Base-by-base conservation (phyloP, 2,329 filamentous ascomycete species). In the Aquanectria penicillioides region DNA sequence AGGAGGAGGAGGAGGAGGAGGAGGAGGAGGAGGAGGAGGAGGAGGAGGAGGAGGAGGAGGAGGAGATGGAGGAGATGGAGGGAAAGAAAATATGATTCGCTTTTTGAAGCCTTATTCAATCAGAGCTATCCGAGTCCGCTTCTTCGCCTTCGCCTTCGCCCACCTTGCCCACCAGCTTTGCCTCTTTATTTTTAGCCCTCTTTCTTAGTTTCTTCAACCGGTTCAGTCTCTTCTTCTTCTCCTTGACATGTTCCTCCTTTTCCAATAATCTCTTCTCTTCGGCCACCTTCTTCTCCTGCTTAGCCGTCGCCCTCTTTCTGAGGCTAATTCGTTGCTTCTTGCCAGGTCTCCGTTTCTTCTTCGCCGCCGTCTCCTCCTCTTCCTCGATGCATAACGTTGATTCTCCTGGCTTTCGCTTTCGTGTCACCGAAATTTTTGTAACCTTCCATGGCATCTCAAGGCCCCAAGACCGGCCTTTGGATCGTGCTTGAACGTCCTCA, bases 171-270 rank as follows among this genome's bases (percentile, higher is more conserved):
- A 34, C 70, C 69, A 73, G 64, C 66, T 86, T 87, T 74, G 79
- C 78, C 66, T 82, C 82, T 70, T 80, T 85, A 62, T 81, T 84
- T 74, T 88, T 88, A 37, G 81, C 79, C 67, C 81, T 80, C 68
- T 81, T 79, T 72, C 85, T 84, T 59, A 87, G 65, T 76, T 89
- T 88, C 77, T 85, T 87, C 65, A 82, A 72, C 56, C 84, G 74
- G 65, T 89, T 89, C 62, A 86, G 69, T 63, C 85, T 78, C 75
- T 86, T 86, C 77, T 86, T 87, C 78, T 88, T 88, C 53, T 87
- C 84, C 65, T 78, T 80, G 25, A 87, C 63, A 44, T 83, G 80
- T 63, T 86, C 81, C 68, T 86, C 85, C 72, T 86, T 88, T 15
- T 78, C 77, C 61, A 77, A 62, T 44, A 74, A 65, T 52, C 77